Base-by-base conservation (phyloP, 805 yeast species). In the Saturnispora gosingensis region DNA sequence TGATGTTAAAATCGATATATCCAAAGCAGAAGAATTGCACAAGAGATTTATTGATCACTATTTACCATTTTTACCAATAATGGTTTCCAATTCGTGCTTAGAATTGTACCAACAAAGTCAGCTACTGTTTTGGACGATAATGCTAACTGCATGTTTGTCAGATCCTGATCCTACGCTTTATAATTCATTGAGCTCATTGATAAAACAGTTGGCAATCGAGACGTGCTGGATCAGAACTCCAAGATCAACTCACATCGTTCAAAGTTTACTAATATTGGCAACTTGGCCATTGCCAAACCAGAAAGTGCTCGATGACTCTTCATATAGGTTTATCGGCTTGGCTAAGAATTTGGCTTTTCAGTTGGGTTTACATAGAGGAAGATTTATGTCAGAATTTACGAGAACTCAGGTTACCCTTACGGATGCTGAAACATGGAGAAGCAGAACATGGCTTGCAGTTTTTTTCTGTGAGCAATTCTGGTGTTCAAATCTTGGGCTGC, bases 181-280 rank as follows among this genome's bases (percentile, higher is more conserved):
- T 70, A 78, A 80, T 66, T 75, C 84, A 28, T 70, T 89, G 45
- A 84, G 93, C 15, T 79, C 87, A 2, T 72, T 88, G 42, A 85
- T 90, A 58, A 87, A 86, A 61, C 93, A 87, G 61, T 70, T 89
- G 58, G 96, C 96, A 0, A 88, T 88, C 49, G 95, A 87, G 61
- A 87, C 95, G 0, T 88, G 96, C 67, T 88, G 96, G 95, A 80
- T 89, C 46, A 72, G 90, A 52, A 90, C 97, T 0, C 97, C 97
- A 2, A 75, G 97, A 62, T 86, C 96, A 2, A 87, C 97, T 0
- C 96, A 90, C 65, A 90, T 90, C 39, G 88, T 90, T 7, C 97
- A 90, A 63, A 95, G 97, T 0, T 71, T 90, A 39, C 69, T 90
- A 25, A 83, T 90, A n/a, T 71, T 90, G 28, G 81, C 90, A 28